A percentile compares a stretch with the other conserved stretches of the same genome.
Evolutionary conservation across 2,329 filamentous ascomycete species (phyloP).

Genomic region (Rutstroemia sp.): DNA sequence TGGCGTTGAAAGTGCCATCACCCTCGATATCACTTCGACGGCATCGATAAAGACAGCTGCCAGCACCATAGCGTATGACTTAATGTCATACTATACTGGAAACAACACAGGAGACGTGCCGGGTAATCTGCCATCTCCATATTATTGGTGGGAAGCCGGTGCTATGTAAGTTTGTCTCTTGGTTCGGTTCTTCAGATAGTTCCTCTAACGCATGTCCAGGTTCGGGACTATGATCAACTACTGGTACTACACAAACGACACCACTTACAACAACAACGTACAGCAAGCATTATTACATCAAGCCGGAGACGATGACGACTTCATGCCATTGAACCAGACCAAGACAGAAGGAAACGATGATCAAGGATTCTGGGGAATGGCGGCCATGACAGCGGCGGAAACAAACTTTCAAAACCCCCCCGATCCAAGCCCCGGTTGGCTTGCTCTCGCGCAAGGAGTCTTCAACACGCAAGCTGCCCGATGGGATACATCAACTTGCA

Average conservation of each 20-base stretch:
- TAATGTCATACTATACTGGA: slow-evolving; percentile 44
- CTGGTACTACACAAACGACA: slow-evolving; percentile 72
- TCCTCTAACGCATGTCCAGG: not conserved
- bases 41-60: slow-evolving; percentile 27
- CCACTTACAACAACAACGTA: slow-evolving; percentile 44
- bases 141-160: slow-evolving; percentile 26
- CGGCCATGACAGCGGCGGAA: slow-evolving; percentile 63
- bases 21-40: slow-evolving; percentile 9
- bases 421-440: slow-evolving; percentile 50
- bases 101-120: slow-evolving; percentile 39
- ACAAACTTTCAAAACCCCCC: slow-evolving; percentile 52
- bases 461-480: slow-evolving; percentile 71
- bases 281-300: slow-evolving; percentile 66
- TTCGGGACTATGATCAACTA: slow-evolving; percentile 64
- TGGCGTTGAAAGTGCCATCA: slow-evolving; percentile 5
- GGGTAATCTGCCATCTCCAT: slow-evolving; percentile 36
- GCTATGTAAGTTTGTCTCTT: slow-evolving; percentile 43
- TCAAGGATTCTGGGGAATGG: slow-evolving; percentile 61
- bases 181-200: not conserved
- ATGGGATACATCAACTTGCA: slow-evolving; percentile 59
- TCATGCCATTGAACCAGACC: slow-evolving; percentile 66
- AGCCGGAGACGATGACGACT: slow-evolving; percentile 61
- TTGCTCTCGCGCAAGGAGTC: slow-evolving; percentile 66
- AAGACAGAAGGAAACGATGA: slow-evolving; percentile 48
- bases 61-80: slow-evolving; percentile 34